Conservation (phyloP, 768 basidiomycete genomes). For the Fomitopsis serialis region DNA sequence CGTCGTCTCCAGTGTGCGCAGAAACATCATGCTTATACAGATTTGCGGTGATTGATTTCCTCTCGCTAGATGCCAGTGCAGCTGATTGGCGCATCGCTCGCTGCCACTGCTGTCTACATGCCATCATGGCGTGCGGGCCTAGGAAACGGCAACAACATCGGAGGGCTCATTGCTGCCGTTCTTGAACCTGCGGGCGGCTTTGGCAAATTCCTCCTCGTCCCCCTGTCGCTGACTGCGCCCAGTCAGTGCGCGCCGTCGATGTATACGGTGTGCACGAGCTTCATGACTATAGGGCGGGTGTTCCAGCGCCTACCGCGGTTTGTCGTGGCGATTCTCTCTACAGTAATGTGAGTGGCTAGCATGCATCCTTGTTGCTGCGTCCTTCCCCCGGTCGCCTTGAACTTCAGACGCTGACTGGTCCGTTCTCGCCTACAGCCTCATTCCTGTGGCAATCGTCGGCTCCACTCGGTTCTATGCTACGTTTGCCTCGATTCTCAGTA, state of each 20-base stretch:
- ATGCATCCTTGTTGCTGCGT: no score
- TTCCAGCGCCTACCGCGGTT: conserved; percentile 36
- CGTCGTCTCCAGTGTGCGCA: conserved; percentile 34
- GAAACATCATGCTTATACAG: background rate
- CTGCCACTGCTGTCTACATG: conserved; percentile 32
- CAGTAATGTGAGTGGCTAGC: conserved; percentile 33
- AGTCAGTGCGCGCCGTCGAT: conserved; percentile 53
- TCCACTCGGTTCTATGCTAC: conserved; percentile 38
- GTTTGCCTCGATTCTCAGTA: conserved; percentile 36
- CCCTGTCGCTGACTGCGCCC: conserved; percentile 42
- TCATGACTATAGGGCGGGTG: conserved; percentile 32
- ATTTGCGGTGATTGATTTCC: background rate
- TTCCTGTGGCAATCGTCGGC: conserved; percentile 42
- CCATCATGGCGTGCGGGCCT: conserved; percentile 35
- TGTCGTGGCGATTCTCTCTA: conserved; percentile 39
- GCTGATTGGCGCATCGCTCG: conserved; percentile 40
- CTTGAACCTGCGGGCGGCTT: conserved; percentile 33
- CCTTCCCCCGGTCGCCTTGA: background rate
- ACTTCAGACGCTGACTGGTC: conserved; percentile 3
- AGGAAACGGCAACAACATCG: conserved; percentile 32
- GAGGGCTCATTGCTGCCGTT: conserved; percentile 39
- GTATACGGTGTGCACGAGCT: conserved; percentile 46
- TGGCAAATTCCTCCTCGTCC: conserved; percentile 39
- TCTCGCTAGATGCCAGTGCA: conserved; percentile 31
- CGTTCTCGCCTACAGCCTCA: conserved; percentile 26